phyloP scores from a whole-genome alignment of 108 stramenopile genomes.

The Stephanodiscus minutulus region DNA sequence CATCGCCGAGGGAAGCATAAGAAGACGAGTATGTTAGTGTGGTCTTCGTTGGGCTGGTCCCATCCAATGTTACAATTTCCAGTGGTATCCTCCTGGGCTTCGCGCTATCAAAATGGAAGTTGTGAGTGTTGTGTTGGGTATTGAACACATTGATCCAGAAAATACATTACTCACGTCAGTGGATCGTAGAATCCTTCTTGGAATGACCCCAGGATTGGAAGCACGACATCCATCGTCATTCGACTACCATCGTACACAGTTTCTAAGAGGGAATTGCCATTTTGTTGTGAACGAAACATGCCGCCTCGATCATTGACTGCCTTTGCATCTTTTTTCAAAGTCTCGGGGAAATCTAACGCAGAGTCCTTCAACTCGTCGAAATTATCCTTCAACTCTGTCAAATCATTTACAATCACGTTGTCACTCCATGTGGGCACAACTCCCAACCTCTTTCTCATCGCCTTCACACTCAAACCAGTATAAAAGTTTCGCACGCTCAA shows the following conservation, averaged over 20 bases:
- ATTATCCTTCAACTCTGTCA: slow-evolving; percentile 54
- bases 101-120: slow-evolving; percentile 21
- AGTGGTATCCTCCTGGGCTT: slow-evolving; percentile 81
- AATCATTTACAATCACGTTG: slow-evolving; percentile 53
- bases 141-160: neutral
- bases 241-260: slow-evolving; percentile 35
- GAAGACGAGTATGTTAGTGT: slow-evolving; percentile 54
- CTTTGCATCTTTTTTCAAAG: slow-evolving; percentile 21
- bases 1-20: slow-evolving; percentile 51
- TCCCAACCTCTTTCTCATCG: slow-evolving; percentile 59
- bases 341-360: slow-evolving; percentile 37
- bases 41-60: slow-evolving; percentile 54
- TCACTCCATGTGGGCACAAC: slow-evolving; percentile 47
- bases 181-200: slow-evolving; percentile 89
- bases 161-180: slow-evolving; percentile 45
- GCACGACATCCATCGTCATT: slow-evolving; percentile 53
- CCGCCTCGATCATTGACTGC: slow-evolving; percentile 14
- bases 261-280: slow-evolving; percentile 16
- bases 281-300: slow-evolving; percentile 32
- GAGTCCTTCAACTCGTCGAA: slow-evolving; percentile 49
- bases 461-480: slow-evolving; percentile 76
- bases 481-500: slow-evolving; percentile 80
- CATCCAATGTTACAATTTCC: slow-evolving; percentile 78
- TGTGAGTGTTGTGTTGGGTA: neutral
- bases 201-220: slow-evolving; percentile 79